Conservation (phyloP, 495 filamentous ascomycete genomes). For the Cenococcum geophilum region DNA sequence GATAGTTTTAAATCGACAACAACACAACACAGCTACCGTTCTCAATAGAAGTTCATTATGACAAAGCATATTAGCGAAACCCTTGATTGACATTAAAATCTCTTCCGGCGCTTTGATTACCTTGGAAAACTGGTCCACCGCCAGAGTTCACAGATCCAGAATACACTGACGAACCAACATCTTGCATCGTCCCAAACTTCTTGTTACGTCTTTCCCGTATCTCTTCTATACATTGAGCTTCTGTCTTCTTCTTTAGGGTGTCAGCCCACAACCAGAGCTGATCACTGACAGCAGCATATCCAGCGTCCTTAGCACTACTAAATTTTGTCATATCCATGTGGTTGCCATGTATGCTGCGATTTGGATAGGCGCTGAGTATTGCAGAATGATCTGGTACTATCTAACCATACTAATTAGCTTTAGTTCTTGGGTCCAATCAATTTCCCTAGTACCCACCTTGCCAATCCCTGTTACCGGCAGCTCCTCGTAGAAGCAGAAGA, state of each 20-base stretch:
- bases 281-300: slow-evolving; percentile 5
- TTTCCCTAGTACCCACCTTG: neutral
- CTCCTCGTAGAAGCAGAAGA: slow-evolving; percentile 22
- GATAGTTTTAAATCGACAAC: too few species aligned
- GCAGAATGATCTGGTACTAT: slow-evolving; percentile 22
- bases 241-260: neutral
- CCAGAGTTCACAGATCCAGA: too few species aligned
- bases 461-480: slow-evolving; percentile 8
- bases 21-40: too few species aligned
- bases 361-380: slow-evolving; percentile 11
- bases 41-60: too few species aligned
- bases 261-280: neutral
- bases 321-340: slow-evolving; percentile 25
- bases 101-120: too few species aligned
- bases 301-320: slow-evolving; percentile 3
- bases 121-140: too few species aligned
- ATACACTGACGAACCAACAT: too few species aligned
- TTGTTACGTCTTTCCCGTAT: too few species aligned
- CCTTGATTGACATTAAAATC: too few species aligned
- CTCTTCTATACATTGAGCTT: too few species aligned
- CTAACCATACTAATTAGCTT: neutral
- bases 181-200: too few species aligned
- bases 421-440: neutral
- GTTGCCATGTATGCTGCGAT: slow-evolving; percentile 11
- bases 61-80: too few species aligned